Conservation (phyloP, 1,284 basidiomycete genomes). For the Dichomitus squalens region DNA sequence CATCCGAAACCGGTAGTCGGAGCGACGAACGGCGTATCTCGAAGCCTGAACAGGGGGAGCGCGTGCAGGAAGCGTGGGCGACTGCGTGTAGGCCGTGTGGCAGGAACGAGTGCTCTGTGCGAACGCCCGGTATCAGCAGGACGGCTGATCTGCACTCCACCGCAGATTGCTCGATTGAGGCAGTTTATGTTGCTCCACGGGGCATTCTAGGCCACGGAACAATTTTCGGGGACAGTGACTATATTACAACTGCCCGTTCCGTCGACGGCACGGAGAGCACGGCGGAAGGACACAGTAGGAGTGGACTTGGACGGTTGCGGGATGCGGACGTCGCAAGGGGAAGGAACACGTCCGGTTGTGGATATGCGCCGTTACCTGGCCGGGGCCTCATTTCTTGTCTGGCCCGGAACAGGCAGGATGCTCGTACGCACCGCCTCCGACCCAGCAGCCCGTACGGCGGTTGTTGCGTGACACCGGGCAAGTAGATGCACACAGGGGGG, state of each 20-base stretch:
- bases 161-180: slow-evolving; percentile 1
- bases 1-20: not conserved
- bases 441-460: too few relatives aligned
- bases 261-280: not conserved
- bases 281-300: not conserved
- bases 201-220: slow-evolving; percentile 3
- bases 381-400: slow-evolving; percentile 16
- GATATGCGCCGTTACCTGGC: slow-evolving; percentile 4
- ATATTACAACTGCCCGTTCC: not conserved
- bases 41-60: not conserved
- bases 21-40: not conserved
- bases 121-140: not conserved
- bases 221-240: not conserved
- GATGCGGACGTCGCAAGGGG: not conserved
- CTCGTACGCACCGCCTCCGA: not conserved
- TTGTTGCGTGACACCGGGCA: too few relatives aligned
- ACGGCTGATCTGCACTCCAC: not conserved
- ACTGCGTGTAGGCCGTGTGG: slow-evolving; percentile 10
- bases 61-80: not conserved
- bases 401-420: slow-evolving; percentile 6
- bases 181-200: slow-evolving; percentile 6
- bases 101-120: not conserved
- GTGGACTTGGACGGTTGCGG: not conserved
- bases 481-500: not conserved
- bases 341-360: not conserved